Evolutionary conservation across 2,329 filamentous ascomycete genomes (phyloP), one percentile per base, ranked within the genome.

Genomic region (Cladosporium austrohemisphaericum): DNA sequence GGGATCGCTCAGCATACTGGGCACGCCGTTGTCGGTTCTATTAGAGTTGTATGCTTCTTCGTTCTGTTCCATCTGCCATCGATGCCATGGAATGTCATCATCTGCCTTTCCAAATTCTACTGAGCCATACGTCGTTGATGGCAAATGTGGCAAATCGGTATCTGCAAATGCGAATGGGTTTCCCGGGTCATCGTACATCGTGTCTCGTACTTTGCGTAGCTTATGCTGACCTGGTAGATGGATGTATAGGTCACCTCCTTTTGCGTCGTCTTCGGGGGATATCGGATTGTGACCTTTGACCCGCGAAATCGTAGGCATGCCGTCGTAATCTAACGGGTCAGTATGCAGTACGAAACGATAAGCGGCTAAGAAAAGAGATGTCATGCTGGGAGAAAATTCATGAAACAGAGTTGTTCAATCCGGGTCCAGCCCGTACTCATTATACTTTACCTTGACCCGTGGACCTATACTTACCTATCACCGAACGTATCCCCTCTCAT

Each of bases 201-300:
- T 49, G 5, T 41, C 28, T 9, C 37, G 36, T 5, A 49, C 46
- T 26, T 43, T 49, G 6, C 46, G 46, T 7, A 41, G 37, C 22
- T 26, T 33, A 5, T 49, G 26, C 7, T 43, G 28, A 14, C 18
- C 20, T 18, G 46, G 22, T 16, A 49, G 37, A 9, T 14, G 22
- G 8, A 49, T 49, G 26, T 49, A 49, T 18, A 49, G 19, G 14
- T 49, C 36, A 9, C 29, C 37, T 5, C 38, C 38, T n/a, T 18
- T 19, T 6, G 31, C 46, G 18, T 49, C 46, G n/a, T 35, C 37
- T 35, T 41, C 29, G 8, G 46, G 46, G 4, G 46, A 49, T 19
- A 22, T 49, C 1, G 46, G 46, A 8, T 47, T 47, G 18, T 47
- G 33, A 1, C 44, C 44, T 13, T 47, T 47, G 7, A 23, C 29